These are phyloP conservation scores for Raffaelea deltoideospora DNA, from an alignment of 2,329 filamentous ascomycete genomes.

Conservation along the genomic window DNA sequence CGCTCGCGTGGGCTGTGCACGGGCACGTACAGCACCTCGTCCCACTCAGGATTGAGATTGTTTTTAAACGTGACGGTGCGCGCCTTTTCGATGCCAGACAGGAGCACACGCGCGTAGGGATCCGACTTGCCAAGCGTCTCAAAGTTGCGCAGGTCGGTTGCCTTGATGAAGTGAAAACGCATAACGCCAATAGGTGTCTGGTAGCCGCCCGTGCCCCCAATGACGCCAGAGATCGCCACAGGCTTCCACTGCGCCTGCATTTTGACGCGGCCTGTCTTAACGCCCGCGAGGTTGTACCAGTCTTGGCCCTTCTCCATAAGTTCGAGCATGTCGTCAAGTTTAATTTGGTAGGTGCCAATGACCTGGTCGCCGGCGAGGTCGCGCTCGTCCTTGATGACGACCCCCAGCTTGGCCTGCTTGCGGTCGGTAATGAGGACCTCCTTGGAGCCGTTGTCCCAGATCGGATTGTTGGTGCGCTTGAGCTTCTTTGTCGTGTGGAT, in stretches of 20 bases:
- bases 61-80: conserved; percentile 93
- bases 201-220: conserved; percentile 72
- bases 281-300: conserved; percentile 81
- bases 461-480: conserved; percentile 94
- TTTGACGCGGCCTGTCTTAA: conserved; percentile 73
- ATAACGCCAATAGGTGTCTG: conserved; percentile 88
- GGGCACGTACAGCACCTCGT: conserved; percentile 89
- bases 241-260: conserved; percentile 92
- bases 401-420: conserved; percentile 74
- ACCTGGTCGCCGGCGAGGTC: conserved; percentile 71
- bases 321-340: conserved; percentile 82
- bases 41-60: conserved; percentile 88
- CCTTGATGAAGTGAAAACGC: conserved; percentile 80
- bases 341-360: conserved; percentile 87
- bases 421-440: conserved; percentile 92
- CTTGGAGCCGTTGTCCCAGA: conserved; percentile 86
- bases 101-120: conserved; percentile 74
- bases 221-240: conserved; percentile 66
- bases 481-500: conserved; percentile 80
- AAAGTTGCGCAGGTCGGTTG: conserved; percentile 71
- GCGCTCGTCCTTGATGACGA: conserved; percentile 91
- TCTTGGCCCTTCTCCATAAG: conserved; percentile 86
- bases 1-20: conserved; percentile 75
- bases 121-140: conserved; percentile 96
- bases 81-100: conserved; percentile 81